Conservation (phyloP, 768 basidiomycete species). For the Termitomyces sp. region DNA sequence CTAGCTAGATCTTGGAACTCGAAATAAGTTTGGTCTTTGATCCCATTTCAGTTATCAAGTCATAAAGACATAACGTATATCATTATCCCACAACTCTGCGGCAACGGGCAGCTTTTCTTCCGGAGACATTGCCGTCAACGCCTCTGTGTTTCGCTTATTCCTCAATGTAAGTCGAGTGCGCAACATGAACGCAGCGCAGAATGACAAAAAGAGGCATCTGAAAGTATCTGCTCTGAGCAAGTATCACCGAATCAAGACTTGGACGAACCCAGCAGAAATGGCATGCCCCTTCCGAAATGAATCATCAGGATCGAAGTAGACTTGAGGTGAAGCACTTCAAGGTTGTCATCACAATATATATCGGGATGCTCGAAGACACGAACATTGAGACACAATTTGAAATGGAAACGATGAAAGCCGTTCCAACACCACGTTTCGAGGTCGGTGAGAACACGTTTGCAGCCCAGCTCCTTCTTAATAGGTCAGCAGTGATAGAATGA, state of each 20-base stretch:
- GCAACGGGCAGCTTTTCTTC: constrained; percentile 5
- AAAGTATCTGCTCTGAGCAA: not conserved
- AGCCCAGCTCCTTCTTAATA: constrained; percentile 48
- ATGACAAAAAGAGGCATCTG: constrained; percentile 40
- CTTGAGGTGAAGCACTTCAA: constrained; percentile 45
- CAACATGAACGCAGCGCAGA: constrained; percentile 34
- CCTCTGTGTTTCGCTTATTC: constrained; percentile 34
- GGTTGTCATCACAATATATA: not conserved
- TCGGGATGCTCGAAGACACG: constrained; percentile 7
- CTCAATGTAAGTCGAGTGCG: constrained; percentile 35
- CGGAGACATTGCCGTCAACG: constrained; percentile 12
- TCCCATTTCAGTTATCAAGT: constrained; percentile 19
- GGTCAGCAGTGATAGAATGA: not conserved
- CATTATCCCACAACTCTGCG: constrained; percentile 40
- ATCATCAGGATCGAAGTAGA: constrained; percentile 49
- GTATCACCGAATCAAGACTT: not conserved
- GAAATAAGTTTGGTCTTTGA: too few relatives aligned
- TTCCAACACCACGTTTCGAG: constrained; percentile 54
- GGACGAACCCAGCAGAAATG: constrained; percentile 43
- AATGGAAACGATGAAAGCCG: constrained; percentile 54
- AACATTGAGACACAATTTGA: constrained; percentile 55
- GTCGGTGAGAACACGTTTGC: constrained; percentile 54
- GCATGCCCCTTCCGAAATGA: constrained; percentile 48
- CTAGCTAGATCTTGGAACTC: too few relatives aligned
- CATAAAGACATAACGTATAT: constrained; percentile 51